Evolutionary conservation across 2,329 filamentous ascomycete genomes (phyloP), one percentile per base, ranked within the genome.

Genomic region (Talaromyces sp.): DNA sequence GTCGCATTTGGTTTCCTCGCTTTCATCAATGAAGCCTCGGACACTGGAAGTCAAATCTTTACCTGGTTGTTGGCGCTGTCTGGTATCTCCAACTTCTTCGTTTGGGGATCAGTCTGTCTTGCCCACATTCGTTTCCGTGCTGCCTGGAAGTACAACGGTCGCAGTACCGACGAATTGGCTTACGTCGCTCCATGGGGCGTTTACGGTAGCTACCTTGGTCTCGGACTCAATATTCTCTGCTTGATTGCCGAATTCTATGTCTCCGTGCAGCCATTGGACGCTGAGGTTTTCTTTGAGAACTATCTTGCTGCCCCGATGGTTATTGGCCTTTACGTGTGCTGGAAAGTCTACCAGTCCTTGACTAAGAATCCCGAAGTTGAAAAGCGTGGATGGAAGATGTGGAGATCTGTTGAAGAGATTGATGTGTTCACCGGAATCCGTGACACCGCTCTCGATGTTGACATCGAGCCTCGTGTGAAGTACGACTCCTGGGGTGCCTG

Each of bases 61-160:
- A 80, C 84, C 66, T 89, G 87, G 87, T 82, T 89, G 1, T 81
- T 85, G 28, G 84, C 86, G 5, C 77, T 89, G 12, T 88, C 86
- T 2, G 86, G 84, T 60, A 80, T 89, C 1, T 82, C 83, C 12
- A 81, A 84, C 25, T 80, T 89, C 50, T 88, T 88, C 73, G 84
- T 86, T 16, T 89, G 86, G 86, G 85, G 81, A 23, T 85, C 83
- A 52, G 87, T 89, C 68, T 88, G 85, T 71, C 72, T 86, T 18
- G 81, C 86, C 2, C 88, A 90, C 69, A 88, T 90, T 70, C 86
- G 88, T 21, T 89, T 88, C 82, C 85, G 87, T 40, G 66, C 70
- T 4, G 87, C 85, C 0, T 89, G 86, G 86, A 73, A 59, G n/a
- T 54, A 67, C 16, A 81, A 87, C 62, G 86, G 86, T 25, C 85